Evolutionary conservation across 345 rosid genomes (phyloP), one percentile per base, ranked within the genome.

Genomic region (Hibiscus mutabilis): DNA sequence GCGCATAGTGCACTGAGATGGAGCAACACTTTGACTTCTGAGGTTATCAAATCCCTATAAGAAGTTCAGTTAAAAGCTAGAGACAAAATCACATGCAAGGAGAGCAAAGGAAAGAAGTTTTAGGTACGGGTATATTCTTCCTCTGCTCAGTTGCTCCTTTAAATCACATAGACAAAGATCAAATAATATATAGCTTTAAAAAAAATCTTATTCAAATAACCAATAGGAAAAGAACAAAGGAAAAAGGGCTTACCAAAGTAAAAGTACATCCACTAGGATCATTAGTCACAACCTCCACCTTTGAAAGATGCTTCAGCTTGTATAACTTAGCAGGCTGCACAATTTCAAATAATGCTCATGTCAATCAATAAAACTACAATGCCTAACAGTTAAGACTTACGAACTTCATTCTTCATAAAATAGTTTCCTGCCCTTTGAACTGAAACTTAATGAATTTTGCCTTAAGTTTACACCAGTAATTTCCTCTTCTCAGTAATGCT

Each of bases 1-100:
- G 73, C 98, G 97, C 99, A 95, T 92, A 61, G 98, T 95, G 98
- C 99, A 95, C 68, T 95, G n/a, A 33, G 98, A 90, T 35, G 97
- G 98, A 79, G 97, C 84, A 76, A 95, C 99, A 80, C 89, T 59
- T 59, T 95, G 97, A 85, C 88, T 92, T 85, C 97, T 88, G 46
- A 95, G 97, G 83, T 95, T 95, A 80, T 95, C 99, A 86, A 95
- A 95, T 31, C 99, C 99, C 99, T 95, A 73, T 14, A 81, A 77
- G 40, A 81, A 73, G 69, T 57, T 77, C 57, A 53, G 60, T 88
- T 76, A 86, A 79, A 71, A 78, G 40, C 21, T 27, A 2, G 31
- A 27, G 22, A 59, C 19, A 40, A 73, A 70, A 33, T 13, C 8
- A 18, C 37, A 13, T 40, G 24, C 46, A 60, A 24, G 18, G 47